Percentiles rank a stretch among this genome's conserved stretches.
Evolutionary conservation across 2,329 filamentous ascomycete species (phyloP).

Genomic region (Aspergillus sp.): DNA sequence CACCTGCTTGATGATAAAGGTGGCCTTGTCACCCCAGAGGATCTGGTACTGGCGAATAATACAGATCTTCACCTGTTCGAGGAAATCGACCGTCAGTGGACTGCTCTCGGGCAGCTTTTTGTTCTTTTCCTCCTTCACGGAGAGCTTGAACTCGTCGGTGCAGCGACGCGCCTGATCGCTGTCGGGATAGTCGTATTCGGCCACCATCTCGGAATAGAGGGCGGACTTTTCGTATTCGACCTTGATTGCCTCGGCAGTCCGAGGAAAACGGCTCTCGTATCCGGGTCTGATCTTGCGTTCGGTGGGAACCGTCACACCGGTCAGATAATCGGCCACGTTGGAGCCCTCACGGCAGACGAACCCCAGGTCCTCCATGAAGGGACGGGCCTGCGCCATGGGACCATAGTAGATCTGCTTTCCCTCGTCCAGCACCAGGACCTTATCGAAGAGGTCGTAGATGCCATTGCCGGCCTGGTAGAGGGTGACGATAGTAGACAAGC

Average conservation of each 20-base stretch:
- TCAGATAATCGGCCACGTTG: constrained; percentile 65
- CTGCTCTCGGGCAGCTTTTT: constrained; percentile 53
- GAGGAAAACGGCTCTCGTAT: constrained; percentile 44
- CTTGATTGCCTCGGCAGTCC: constrained; percentile 44
- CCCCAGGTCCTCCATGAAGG: constrained; percentile 64
- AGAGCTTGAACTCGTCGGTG: constrained; percentile 55
- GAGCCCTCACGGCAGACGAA: constrained; percentile 61
- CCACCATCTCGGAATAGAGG: constrained; percentile 50
- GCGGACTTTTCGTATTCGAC: constrained; percentile 52
- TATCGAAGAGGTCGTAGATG: constrained; percentile 69
- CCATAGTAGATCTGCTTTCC: constrained; percentile 67
- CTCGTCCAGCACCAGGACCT: constrained; percentile 65
- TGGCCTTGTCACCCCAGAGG: constrained; percentile 62
- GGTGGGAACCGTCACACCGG: constrained; percentile 59
- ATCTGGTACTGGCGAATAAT: constrained; percentile 63
- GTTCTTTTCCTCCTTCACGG: constrained; percentile 54
- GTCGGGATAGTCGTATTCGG: constrained; percentile 58
- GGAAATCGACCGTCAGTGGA: constrained; percentile 56
- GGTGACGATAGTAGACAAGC: constrained; percentile 60
- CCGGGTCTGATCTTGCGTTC: constrained; percentile 45
- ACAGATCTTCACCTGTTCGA: constrained; percentile 55
- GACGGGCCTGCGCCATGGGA: constrained; percentile 54
- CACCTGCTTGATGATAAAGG: constrained; percentile 61
- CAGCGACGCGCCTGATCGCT: constrained; percentile 47
- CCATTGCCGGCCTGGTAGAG: constrained; percentile 69